phyloP scores from a whole-genome alignment of 2,329 filamentous ascomycete genomes.

The Hypoxylon sp. region DNA sequence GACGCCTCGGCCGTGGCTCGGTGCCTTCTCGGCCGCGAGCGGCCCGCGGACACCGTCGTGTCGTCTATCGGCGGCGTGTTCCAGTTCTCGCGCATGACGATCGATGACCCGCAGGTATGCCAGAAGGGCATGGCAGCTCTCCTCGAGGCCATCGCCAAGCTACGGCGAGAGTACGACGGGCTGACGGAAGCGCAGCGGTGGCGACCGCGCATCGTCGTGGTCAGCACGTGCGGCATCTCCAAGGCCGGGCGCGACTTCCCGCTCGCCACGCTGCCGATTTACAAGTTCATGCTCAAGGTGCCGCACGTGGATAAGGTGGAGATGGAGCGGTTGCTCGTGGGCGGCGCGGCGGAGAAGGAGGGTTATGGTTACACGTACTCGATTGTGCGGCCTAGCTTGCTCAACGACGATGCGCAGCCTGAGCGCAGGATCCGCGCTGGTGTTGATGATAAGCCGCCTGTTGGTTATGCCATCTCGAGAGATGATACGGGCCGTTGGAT shows the following conservation, averaged over 20 bases:
- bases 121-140: slow-evolving; percentile 61
- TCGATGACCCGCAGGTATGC: slow-evolving; percentile 66
- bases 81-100: slow-evolving; percentile 53
- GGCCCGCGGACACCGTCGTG: slow-evolving; percentile 60
- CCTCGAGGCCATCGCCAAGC: slow-evolving; percentile 57
- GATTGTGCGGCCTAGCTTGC: slow-evolving; percentile 58
- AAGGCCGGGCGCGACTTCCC: slow-evolving; percentile 61
- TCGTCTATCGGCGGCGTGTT: slow-evolving; percentile 63
- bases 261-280: slow-evolving; percentile 60
- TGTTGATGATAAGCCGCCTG: slow-evolving; percentile 58
- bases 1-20: slow-evolving; percentile 57
- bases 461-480: slow-evolving; percentile 65
- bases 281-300: slow-evolving; percentile 58
- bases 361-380: slow-evolving; percentile 53
- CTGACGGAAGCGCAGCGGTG: slow-evolving; percentile 30
- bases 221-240: slow-evolving; percentile 63
- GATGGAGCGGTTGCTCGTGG: slow-evolving; percentile 59
- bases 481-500: slow-evolving; percentile 66
- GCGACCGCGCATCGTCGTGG: slow-evolving; percentile 57
- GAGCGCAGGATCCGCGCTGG: slow-evolving; percentile 56
- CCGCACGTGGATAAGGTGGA: slow-evolving; percentile 65
- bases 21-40: slow-evolving; percentile 54
- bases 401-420: slow-evolving; percentile 53
- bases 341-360: slow-evolving; percentile 33
- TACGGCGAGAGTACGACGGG: slow-evolving; percentile 44